Evolutionary conservation across 2,329 filamentous ascomycete genomes (phyloP).

Genomic region (Parascedosporium putredinis): DNA sequence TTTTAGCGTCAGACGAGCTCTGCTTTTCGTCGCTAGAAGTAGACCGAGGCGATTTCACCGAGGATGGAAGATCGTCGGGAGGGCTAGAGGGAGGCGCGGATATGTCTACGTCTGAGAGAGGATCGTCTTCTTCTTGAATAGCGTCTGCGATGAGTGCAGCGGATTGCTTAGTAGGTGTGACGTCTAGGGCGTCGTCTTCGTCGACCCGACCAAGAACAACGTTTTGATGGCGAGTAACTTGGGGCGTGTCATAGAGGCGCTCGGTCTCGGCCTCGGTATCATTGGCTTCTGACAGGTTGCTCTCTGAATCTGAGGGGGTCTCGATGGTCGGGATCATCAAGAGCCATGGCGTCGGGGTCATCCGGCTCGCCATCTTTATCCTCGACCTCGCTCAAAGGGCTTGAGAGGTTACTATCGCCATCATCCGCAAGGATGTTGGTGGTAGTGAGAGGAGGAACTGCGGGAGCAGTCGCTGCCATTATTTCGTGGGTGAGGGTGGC

Average conservation of each 20-base stretch:
- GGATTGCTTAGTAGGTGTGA: constrained; percentile 59
- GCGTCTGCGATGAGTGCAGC: constrained; percentile 24
- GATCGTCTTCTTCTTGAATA: constrained; percentile 28
- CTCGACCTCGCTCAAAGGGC: constrained; percentile 86
- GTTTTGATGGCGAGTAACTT: constrained; percentile 51
- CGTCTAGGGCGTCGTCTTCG: constrained; percentile 45
- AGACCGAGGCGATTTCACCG: constrained; percentile 20
- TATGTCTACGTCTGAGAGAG: constrained; percentile 28
- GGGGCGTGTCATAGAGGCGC: constrained; percentile 80
- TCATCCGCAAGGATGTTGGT: constrained; percentile 35
- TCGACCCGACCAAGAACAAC: constrained; percentile 48
- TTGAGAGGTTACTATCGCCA: constrained; percentile 67
- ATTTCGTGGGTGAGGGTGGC: constrained; percentile 37
- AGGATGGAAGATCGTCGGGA: constrained; percentile 25
- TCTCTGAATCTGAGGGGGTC: constrained; percentile 35
- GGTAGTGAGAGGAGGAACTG: constrained; percentile 39
- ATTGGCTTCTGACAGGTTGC: constrained; percentile 48
- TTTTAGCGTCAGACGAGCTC: constrained; percentile 22
- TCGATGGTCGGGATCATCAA: constrained; percentile 19
- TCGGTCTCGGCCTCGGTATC: constrained; percentile 89
- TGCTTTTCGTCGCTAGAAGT: constrained; percentile 12
- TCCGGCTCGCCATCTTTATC: constrained; percentile 66
- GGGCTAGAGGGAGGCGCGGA: constrained; percentile 27
- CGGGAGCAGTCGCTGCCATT: constrained; percentile 43
- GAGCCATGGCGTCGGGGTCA: constrained; percentile 48